phyloP scores from a whole-genome alignment of 176 grass and related monocot genomes.

The Phragmites australis region DNA sequence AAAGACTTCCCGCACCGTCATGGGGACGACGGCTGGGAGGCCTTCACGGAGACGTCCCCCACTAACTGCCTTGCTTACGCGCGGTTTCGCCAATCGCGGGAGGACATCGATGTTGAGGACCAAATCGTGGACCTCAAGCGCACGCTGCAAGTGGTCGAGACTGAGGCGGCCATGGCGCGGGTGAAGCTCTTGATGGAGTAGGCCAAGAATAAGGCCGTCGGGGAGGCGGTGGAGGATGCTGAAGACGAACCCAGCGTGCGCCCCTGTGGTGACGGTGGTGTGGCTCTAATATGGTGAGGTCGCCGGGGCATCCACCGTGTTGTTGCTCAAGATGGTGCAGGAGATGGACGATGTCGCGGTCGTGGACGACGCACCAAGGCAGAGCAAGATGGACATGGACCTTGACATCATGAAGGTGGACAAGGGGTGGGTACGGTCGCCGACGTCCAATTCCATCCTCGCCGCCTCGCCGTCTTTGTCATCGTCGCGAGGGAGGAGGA shows the following conservation, averaged over 20 bases:
- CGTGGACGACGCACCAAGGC: slow-evolving; percentile 50
- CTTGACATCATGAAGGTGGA: slow-evolving; percentile 70
- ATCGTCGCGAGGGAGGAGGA: no score
- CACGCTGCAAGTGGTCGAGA: slow-evolving; percentile 55
- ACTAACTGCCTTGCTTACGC: slow-evolving; percentile 82
- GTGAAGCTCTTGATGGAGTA: slow-evolving; percentile 53
- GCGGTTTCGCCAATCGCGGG: slow-evolving; percentile 63
- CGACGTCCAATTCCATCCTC: no score
- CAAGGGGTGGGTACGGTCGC: slow-evolving; percentile 63
- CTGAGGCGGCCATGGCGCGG: slow-evolving; percentile 42
- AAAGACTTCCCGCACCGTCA: slow-evolving; percentile 68
- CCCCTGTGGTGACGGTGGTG: slow-evolving; percentile 52
- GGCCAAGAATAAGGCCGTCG: slow-evolving; percentile 36
- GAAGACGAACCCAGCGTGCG: background rate
- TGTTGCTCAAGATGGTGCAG: slow-evolving; percentile 57
- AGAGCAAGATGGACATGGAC: slow-evolving; percentile 53
- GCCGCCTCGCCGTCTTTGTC: no score
- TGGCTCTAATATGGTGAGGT: slow-evolving; percentile 64
- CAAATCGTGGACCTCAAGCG: slow-evolving; percentile 52
- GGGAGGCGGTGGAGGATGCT: slow-evolving; percentile 38
- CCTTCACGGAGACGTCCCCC: slow-evolving; percentile 49
- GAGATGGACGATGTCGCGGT: slow-evolving; percentile 55
- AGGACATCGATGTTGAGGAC: slow-evolving; percentile 43
- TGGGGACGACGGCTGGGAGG: slow-evolving; percentile 58
- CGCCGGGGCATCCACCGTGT: slow-evolving; percentile 61